Evolutionary conservation across 306 rosid genomes (phyloP).

Genomic region (Clitoria ternatea): DNA sequence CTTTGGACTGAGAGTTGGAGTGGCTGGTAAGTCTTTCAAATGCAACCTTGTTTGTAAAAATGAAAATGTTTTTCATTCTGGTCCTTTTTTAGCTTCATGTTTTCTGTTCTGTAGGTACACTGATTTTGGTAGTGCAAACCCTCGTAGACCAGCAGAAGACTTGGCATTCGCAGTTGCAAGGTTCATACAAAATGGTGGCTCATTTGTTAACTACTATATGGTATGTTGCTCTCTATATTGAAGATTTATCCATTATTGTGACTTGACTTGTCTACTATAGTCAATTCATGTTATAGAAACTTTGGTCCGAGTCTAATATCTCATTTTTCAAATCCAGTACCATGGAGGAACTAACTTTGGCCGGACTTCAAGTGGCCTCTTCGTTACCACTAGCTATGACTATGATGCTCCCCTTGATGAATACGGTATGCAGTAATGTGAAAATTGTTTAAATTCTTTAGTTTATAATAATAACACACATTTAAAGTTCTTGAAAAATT

Average conservation of each 20-base stretch:
- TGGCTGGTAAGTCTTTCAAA: slow-evolving; percentile 71
- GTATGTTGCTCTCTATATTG: too few species aligned
- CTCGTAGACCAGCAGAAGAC: slow-evolving; percentile 89
- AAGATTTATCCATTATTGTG: not conserved
- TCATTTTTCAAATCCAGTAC: slow-evolving; percentile 41
- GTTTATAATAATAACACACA: not conserved
- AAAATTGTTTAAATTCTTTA: not conserved
- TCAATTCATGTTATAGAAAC: not conserved
- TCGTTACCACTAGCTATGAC: slow-evolving; percentile 92
- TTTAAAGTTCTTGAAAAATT: too few species aligned
- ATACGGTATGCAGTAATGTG: slow-evolving; percentile 51
- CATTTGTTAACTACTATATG: slow-evolving; percentile 90
- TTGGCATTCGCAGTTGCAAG: slow-evolving; percentile 81
- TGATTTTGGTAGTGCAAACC: slow-evolving; percentile 78
- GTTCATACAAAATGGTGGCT: slow-evolving; percentile 85
- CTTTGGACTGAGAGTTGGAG: slow-evolving; percentile 95
- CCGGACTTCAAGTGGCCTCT: slow-evolving; percentile 77
- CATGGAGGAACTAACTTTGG: slow-evolving; percentile 99
- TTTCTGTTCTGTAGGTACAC: slow-evolving; percentile 60
- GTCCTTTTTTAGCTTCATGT: not conserved
- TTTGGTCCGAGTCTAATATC: not conserved
- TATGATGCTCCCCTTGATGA: slow-evolving; percentile 96
- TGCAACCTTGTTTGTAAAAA: not conserved
- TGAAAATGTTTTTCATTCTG: not conserved
- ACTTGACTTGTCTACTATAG: not conserved